Base-by-base conservation (phyloP, 2,329 filamentous ascomycete genomes). In the Sporothrix curviconia region DNA sequence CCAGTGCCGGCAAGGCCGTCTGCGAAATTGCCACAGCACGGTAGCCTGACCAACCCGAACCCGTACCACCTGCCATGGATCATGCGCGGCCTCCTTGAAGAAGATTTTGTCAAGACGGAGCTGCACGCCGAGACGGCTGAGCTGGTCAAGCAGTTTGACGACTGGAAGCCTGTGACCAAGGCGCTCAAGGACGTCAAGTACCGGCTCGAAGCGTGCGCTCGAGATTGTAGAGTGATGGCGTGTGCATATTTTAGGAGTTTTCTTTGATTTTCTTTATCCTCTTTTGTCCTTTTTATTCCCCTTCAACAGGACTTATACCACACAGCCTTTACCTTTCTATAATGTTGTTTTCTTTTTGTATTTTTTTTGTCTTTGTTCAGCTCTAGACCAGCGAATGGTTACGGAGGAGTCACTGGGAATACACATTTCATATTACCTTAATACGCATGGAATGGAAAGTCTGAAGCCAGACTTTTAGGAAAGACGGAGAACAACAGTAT, bases 151-250 rank as follows among this genome's bases (percentile, higher is more conserved):
- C 85, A 95, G 70, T 99, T 97, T 71, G 92, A 97, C 69, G 84
- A 89, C 55, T 99, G 94, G 94, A 92, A 88, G 67, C 94, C 94
- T 0, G 80, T 78, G 0, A 95, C 86, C 7, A 99, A 97, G 74
- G 89, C 89, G 43, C 74, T 99, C 58, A 96, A 94, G 73, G 94
- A 99, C 71, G 92, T 99, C 47, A 95, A 95, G 71, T 97, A 95
- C 71, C 80, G 94, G 61, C 76, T 99, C 19, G 94, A 97, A 73
- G 92, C 3, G 89, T 99, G 44, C 82, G 90, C 66, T 96, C 90
- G 49, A 95, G 91, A 73, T 74, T 96, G 19, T 84, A 69, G 32
- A 49, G n/a, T 17, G 15, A 28, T 12, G n/a, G n/a, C n/a, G n/a
- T n/a, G n/a, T n/a, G 11, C 37, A 28, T 51, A 37, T 36, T 36